These are phyloP conservation scores for Raphanus raphanistrum DNA, from an alignment of 345 rosid species.

Conservation along the genomic window DNA sequence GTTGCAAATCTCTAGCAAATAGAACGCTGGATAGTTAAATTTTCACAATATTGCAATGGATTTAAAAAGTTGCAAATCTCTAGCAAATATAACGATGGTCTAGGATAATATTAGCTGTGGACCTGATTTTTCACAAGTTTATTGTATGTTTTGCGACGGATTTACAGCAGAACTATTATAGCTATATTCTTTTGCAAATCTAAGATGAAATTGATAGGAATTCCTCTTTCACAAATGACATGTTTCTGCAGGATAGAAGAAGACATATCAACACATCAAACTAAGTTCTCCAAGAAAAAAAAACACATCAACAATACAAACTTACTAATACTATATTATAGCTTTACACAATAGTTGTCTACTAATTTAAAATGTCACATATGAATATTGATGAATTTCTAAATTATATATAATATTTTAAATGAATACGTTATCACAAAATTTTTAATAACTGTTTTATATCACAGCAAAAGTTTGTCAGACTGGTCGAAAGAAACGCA, in stretches of 20 bases:
- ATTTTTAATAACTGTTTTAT: background rate
- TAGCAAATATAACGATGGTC: background rate
- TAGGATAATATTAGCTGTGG: too few relatives aligned
- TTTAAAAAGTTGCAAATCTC: background rate
- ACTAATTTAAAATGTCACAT: background rate
- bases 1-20: too few relatives aligned
- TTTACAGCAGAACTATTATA: too few relatives aligned
- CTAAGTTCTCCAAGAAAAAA: background rate
- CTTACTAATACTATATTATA: background rate
- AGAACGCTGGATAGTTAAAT: too few relatives aligned
- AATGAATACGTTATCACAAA: too few relatives aligned
- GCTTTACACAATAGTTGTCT: background rate
- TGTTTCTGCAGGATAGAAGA: background rate
- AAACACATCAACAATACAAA: background rate
- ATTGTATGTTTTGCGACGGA: background rate
- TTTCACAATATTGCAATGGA: background rate
- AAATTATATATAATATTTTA: too few relatives aligned
- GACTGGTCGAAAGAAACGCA: background rate
- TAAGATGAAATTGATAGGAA: too few relatives aligned
- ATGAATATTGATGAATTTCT: background rate
- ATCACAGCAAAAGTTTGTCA: background rate
- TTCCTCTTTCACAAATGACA: background rate
- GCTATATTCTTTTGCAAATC: too few relatives aligned
- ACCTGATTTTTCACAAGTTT: too few relatives aligned
- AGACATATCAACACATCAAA: background rate